Conservation (phyloP, 352 stramenopile species). For the Pythium scleroteichum region DNA sequence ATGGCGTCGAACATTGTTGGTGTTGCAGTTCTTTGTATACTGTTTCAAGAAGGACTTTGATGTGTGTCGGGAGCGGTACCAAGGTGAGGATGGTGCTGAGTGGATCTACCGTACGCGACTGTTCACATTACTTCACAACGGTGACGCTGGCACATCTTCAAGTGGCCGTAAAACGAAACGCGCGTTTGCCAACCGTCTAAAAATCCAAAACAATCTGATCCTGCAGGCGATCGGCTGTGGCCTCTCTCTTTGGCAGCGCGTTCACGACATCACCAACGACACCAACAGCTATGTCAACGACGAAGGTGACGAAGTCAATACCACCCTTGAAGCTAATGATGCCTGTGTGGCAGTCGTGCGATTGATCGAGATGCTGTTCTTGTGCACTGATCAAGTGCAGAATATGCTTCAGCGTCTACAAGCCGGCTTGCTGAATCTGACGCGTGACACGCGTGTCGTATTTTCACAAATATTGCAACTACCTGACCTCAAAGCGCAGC, state of each 20-base stretch:
- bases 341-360: slow-evolving; percentile 62
- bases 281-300: slow-evolving; percentile 10
- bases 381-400: slow-evolving; percentile 71
- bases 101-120: slow-evolving; percentile 70
- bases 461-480: slow-evolving; percentile 69
- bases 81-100: slow-evolving; percentile 35
- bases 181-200: slow-evolving; percentile 32
- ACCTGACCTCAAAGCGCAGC: slow-evolving; percentile 51
- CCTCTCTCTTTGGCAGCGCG: slow-evolving; percentile 64
- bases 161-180: slow-evolving; percentile 31
- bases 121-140: slow-evolving; percentile 58
- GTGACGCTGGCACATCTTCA: slow-evolving; percentile 28
- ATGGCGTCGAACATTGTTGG: slow-evolving; percentile 69
- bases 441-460: slow-evolving; percentile 48
- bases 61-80: slow-evolving; percentile 53
- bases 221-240: slow-evolving; percentile 53
- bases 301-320: slow-evolving; percentile 19
- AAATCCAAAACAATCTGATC: slow-evolving; percentile 72
- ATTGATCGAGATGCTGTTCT: slow-evolving; percentile 79
- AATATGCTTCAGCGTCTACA: slow-evolving; percentile 76
- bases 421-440: slow-evolving; percentile 53
- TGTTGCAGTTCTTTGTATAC: slow-evolving; percentile 83
- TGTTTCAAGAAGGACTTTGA: slow-evolving; percentile 75
- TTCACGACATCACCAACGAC: slow-evolving; percentile 52
- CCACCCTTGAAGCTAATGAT: slow-evolving; percentile 56